Evolutionary conservation across 2,329 filamentous ascomycete genomes (phyloP).

Genomic region (Neonectria magnoliae): DNA sequence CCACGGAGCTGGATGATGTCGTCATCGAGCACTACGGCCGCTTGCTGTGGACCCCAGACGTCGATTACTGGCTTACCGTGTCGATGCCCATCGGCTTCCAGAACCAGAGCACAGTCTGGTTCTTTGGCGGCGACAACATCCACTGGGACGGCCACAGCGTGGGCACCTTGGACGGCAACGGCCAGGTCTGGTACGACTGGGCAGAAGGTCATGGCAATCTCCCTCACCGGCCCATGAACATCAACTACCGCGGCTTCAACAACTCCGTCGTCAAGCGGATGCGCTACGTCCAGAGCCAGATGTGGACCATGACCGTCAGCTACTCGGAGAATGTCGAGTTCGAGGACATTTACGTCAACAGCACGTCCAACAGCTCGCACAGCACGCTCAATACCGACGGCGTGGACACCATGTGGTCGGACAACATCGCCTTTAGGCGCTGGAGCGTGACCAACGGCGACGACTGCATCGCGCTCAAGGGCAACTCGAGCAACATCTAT

Average conservation of each 20-base stretch:
- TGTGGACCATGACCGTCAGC: constrained; percentile 68
- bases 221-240: constrained; percentile 61
- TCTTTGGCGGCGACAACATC: constrained; percentile 64
- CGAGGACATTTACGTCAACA: constrained; percentile 64
- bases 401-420: constrained; percentile 62
- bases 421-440: constrained; percentile 60
- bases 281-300: constrained; percentile 65
- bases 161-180: constrained; percentile 68
- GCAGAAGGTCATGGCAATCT: constrained; percentile 56
- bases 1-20: not conserved
- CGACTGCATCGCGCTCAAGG: constrained; percentile 62
- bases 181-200: constrained; percentile 68
- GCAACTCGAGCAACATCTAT: constrained; percentile 64
- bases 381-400: constrained; percentile 54
- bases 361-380: constrained; percentile 49
- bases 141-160: constrained; percentile 58
- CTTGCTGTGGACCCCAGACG: constrained; percentile 53
- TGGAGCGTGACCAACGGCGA: constrained; percentile 53
- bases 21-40: constrained; percentile 12
- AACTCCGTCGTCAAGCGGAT: constrained; percentile 60
- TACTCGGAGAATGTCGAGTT: constrained; percentile 58
- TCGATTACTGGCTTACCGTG: constrained; percentile 62
- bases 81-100: constrained; percentile 64
- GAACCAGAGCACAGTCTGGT: constrained; percentile 64
- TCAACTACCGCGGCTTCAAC: constrained; percentile 55